Base-by-base conservation (phyloP, 768 basidiomycete genomes). In the Dacryopinax spathularia region DNA sequence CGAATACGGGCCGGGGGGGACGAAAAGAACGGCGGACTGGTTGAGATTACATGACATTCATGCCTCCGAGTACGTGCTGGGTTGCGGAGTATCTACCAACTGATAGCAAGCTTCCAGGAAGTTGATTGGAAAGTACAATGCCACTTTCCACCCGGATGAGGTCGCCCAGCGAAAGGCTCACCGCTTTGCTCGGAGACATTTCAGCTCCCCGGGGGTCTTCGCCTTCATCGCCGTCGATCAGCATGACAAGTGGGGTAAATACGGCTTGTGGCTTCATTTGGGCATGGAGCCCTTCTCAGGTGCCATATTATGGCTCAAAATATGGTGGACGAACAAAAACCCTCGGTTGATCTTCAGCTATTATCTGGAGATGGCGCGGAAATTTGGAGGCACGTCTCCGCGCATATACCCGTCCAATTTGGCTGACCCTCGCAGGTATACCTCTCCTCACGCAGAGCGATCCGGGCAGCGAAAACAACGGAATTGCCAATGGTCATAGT, bases 241-340 rank as follows among this genome's bases (percentile, higher is more conserved):
- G 64, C 78, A 81, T 66, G 77, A 81, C 63, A 81, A 81, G 48
- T 80, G 75, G 76, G 68, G 70, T 35, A 62, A 68, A 6, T 80
- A 75, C 67, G 77, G 77, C 0, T 69, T 80, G 0, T 70, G 64
- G 25, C 67, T 77, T 1, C 37, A 64, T 1, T 76, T 36, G 6
- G 60, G 44, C 16, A 78, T 65, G 76, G 77, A 1, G 61, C 63
- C 1, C 60, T 65, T 71, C 61, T 64, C 78, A 77, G 65, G 68
- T 76, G 60, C 60, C 68, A 0, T 29, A 66, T 16, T 67, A 73
- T 12, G 36, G 36, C 12, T 37, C n/a, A 10, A 37, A 37, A n/a
- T 37, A 37, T 37, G 36, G 36, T 37, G 36, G 36, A 37, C n/a
- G 36, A 37, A 37, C n/a, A 10, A 10, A 37, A 37, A 37, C n/a